A percentile compares a stretch with the other conserved stretches of the same genome.
Evolutionary conservation across 2,329 filamentous ascomycete genomes (phyloP).

Genomic region (Colletotrichum cuscutae): DNA sequence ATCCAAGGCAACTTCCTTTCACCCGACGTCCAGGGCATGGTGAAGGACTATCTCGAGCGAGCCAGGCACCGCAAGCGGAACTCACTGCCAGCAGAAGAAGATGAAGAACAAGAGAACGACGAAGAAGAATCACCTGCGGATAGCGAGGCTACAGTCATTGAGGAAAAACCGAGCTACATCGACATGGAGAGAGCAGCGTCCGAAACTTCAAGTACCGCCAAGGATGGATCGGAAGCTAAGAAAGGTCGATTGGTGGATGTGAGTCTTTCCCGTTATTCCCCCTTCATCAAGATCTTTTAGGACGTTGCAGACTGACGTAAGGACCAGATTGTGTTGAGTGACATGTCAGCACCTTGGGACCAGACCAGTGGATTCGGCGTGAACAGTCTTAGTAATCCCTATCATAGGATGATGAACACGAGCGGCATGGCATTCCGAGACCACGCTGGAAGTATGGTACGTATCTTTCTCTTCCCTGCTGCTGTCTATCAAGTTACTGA

Average conservation of each 20-base stretch:
- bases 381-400: conserved; percentile 94
- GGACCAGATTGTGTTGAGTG: conserved; percentile 84
- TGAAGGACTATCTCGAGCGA: conserved; percentile 79
- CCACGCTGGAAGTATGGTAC: conserved; percentile 94
- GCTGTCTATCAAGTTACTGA: background rate
- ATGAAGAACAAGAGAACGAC: conserved; percentile 8
- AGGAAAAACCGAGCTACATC: conserved; percentile 68
- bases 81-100: background rate
- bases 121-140: conserved; percentile 38
- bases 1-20: conserved; percentile 96
- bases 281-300: background rate
- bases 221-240: conserved; percentile 42
- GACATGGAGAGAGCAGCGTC: conserved; percentile 66
- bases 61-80: conserved; percentile 56
- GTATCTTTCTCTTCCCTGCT: conserved; percentile 42
- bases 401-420: conserved; percentile 99
- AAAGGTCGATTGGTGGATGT: conserved; percentile 73
- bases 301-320: conserved; percentile 27
- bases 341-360: conserved; percentile 98
- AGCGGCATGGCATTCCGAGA: conserved; percentile 88
- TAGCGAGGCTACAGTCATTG: conserved; percentile 39
- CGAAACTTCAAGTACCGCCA: conserved; percentile 42
- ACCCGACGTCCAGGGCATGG: conserved; percentile 76
- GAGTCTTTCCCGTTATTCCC: conserved; percentile 41
- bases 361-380: conserved; percentile 82